phyloP scores from a whole-genome alignment of 2,329 filamentous ascomycete genomes.

The Aspergillus uvarum region DNA sequence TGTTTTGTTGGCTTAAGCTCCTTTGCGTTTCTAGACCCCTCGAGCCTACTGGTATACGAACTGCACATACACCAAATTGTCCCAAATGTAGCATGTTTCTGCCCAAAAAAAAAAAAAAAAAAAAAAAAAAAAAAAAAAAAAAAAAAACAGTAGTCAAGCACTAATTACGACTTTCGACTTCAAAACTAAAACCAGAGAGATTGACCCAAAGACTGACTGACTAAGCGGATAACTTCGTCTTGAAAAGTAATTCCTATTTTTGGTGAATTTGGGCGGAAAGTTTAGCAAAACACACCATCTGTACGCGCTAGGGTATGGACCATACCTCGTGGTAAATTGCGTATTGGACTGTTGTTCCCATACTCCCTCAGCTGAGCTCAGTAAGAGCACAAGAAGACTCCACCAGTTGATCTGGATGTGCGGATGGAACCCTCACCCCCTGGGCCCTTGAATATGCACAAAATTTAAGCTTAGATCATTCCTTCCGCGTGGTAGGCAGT shows the following conservation, averaged over 20 bases:
- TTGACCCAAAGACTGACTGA: too few relatives aligned
- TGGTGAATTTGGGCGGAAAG: neutral
- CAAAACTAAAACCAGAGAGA: too few relatives aligned
- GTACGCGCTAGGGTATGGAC: neutral
- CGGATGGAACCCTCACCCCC: neutral
- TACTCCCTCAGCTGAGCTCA: too few relatives aligned
- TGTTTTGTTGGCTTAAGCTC: too few relatives aligned
- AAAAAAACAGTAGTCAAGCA: too few relatives aligned
- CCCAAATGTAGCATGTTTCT: too few relatives aligned
- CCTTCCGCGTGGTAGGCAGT: neutral
- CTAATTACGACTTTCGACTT: too few relatives aligned
- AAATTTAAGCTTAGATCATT: neutral
- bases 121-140: too few relatives aligned
- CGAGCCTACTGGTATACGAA: too few relatives aligned
- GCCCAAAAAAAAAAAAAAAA: too few relatives aligned
- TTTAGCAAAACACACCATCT: neutral
- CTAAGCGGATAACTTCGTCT: neutral
- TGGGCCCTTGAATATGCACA: neutral
- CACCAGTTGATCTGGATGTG: neutral
- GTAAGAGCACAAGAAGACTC: neutral
- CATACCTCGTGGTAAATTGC: neutral
- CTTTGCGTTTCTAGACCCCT: too few relatives aligned
- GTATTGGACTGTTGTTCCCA: neutral
- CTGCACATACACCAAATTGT: too few relatives aligned
- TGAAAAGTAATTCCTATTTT: neutral